phyloP scores from a whole-genome alignment of 1,284 basidiomycete species.

The Dichomitus squalens region DNA sequence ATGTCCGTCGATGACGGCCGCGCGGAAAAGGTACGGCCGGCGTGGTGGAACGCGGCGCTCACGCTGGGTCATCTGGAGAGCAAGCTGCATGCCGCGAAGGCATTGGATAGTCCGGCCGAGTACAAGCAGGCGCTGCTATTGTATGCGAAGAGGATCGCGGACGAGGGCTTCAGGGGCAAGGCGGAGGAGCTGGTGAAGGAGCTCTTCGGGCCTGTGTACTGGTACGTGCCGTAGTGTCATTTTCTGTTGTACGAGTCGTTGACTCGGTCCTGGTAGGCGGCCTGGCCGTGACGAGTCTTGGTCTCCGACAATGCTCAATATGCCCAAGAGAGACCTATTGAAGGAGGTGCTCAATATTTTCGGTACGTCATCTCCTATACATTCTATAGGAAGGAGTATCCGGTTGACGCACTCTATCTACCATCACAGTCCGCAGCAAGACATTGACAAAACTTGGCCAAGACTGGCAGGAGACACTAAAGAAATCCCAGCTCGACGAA shows the following conservation, averaged over 20 bases:
- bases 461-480: slow-evolving; percentile 80
- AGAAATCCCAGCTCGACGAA: slow-evolving; percentile 52
- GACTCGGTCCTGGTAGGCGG: slow-evolving; percentile 48
- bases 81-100: slow-evolving; percentile 68
- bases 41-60: slow-evolving; percentile 80
- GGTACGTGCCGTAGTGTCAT: slow-evolving; percentile 47
- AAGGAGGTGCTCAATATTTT: slow-evolving; percentile 79
- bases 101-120: slow-evolving; percentile 80
- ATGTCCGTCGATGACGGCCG: slow-evolving; percentile 35
- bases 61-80: slow-evolving; percentile 87
- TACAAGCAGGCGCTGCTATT: slow-evolving; percentile 74
- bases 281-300: slow-evolving; percentile 64
- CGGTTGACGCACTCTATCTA: no score
- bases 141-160: slow-evolving; percentile 83
- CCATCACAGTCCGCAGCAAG: slow-evolving; percentile 63
- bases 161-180: slow-evolving; percentile 83
- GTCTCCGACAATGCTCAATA: slow-evolving; percentile 66
- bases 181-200: slow-evolving; percentile 89
- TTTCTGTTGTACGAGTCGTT: background rate
- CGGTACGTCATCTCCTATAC: slow-evolving; percentile 44
- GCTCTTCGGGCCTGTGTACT: slow-evolving; percentile 85
- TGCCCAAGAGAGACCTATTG: slow-evolving; percentile 78
- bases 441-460: slow-evolving; percentile 69
- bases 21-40: slow-evolving; percentile 47
- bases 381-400: background rate